Evolutionary conservation across 495 filamentous ascomycete species (phyloP).

Genomic region (Lasiosphaeria ovina): DNA sequence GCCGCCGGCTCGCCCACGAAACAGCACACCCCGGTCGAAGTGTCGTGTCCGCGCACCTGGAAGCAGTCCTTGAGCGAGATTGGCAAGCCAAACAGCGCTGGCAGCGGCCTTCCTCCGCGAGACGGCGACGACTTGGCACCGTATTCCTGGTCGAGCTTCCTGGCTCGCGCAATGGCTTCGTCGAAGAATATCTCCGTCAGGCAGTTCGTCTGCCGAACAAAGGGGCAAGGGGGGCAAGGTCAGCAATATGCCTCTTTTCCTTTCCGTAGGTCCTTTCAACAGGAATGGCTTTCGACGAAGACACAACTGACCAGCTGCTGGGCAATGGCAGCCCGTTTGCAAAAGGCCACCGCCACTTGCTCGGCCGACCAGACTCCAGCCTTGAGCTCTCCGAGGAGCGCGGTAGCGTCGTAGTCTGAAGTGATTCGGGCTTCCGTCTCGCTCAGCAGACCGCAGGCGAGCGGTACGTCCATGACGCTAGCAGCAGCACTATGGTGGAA

Average conservation of each 20-base stretch:
- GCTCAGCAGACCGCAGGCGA: background rate
- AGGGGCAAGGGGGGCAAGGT: too few species aligned
- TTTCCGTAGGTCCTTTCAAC: too few species aligned
- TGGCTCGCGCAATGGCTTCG: conserved; percentile 55
- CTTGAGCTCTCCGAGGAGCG: too few species aligned
- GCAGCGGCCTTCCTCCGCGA: conserved; percentile 51
- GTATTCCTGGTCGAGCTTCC: conserved; percentile 49
- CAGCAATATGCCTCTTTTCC: too few species aligned
- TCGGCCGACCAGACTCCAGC: too few species aligned
- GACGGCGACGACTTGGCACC: conserved; percentile 26
- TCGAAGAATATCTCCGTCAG: conserved; percentile 66
- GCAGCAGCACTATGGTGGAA: too few species aligned
- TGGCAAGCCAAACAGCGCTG: conserved; percentile 67
- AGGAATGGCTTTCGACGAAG: too few species aligned
- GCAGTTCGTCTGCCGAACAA: conserved; percentile 35
- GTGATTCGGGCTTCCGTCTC: conserved; percentile 30
- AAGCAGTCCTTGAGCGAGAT: conserved; percentile 67
- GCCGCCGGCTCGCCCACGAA: conserved; percentile 7
- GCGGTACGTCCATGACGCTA: too few species aligned
- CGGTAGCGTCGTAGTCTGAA: conserved; percentile 13
- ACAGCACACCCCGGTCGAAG: conserved; percentile 57
- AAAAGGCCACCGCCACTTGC: conserved; percentile 47
- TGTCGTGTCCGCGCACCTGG: conserved; percentile 55
- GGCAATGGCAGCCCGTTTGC: conserved; percentile 40
- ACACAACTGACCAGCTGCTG: conserved; percentile 31